Percentiles rank a stretch among this genome's conserved stretches.
These are phyloP conservation scores for Arabidopsis hybrid DNA, from an alignment of 441 rosid species.

Conservation along the genomic window DNA sequence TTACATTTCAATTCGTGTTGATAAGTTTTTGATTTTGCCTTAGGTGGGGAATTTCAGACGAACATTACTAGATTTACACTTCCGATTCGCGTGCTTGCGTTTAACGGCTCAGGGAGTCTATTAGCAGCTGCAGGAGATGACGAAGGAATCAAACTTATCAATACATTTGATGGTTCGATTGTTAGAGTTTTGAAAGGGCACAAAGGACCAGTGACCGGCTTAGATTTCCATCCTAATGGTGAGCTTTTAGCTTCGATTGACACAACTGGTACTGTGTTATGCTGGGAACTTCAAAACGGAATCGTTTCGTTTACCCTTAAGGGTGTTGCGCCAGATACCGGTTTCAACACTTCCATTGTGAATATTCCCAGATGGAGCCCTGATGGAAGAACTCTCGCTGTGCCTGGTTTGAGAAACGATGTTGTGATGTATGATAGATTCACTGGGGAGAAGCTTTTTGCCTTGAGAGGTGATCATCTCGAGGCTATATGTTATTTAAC, in stretches of 20 bases:
- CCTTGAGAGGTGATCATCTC: conserved; percentile 83
- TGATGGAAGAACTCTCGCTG: conserved; percentile 85
- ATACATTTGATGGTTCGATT: conserved; percentile 91
- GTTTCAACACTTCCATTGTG: conserved; percentile 61
- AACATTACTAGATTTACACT: conserved; percentile 91
- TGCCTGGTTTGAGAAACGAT: conserved; percentile 88
- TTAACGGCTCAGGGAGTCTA: conserved; percentile 86
- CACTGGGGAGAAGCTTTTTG: conserved; percentile 84
- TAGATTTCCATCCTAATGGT: conserved; percentile 81
- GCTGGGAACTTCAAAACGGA: conserved; percentile 93
- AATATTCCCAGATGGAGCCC: conserved; percentile 92
- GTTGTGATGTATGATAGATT: conserved; percentile 93
- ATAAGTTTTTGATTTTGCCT: background rate
- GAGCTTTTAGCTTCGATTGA: conserved; percentile 89
- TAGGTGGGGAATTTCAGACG: conserved; percentile 95
- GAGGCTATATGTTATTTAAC: conserved; percentile 72
- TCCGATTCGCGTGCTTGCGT: conserved; percentile 89
- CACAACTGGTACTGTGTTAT: conserved; percentile 77
- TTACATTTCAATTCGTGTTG: background rate
- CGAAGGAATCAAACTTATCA: conserved; percentile 92
- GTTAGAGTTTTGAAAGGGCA: conserved; percentile 90
- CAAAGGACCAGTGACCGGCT: conserved; percentile 82
- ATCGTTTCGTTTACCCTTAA: conserved; percentile 64
- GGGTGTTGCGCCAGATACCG: conserved; percentile 71
- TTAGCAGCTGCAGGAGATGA: conserved; percentile 98